phyloP scores from a whole-genome alignment of 768 basidiomycete genomes.

The Sporobolomyces roseus region DNA sequence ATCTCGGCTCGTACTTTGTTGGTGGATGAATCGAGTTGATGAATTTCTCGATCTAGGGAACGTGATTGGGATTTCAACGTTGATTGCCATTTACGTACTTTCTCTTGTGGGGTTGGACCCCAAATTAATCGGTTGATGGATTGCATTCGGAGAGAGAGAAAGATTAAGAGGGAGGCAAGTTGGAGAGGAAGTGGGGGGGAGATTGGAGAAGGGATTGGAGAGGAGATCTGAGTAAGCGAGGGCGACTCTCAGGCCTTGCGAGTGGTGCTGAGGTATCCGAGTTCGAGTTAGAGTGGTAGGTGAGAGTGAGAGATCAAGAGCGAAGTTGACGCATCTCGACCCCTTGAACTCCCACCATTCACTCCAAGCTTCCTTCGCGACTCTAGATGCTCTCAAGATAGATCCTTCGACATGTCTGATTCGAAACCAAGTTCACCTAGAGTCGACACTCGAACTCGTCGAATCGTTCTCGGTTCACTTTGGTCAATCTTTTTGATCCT shows the following conservation, averaged over 20 bases:
- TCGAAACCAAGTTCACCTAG: neutral
- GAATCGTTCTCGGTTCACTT: conserved; percentile 68
- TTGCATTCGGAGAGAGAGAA: conserved; percentile 47
- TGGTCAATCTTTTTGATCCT: conserved; percentile 67
- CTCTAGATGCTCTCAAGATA: too few species aligned
- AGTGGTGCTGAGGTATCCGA: too few species aligned
- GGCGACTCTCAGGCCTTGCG: too few species aligned
- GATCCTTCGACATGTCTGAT: too few species aligned
- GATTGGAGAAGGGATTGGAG: neutral
- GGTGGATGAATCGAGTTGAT: conserved; percentile 77
- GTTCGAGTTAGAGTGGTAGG: too few species aligned
- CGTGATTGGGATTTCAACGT: conserved; percentile 79
- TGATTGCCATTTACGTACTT: conserved; percentile 81
- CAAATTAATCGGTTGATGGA: conserved; percentile 81
- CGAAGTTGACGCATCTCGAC: neutral
- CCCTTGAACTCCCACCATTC: too few species aligned
- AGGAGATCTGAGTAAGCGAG: neutral
- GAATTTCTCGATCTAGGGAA: conserved; percentile 85
- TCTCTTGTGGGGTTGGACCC: conserved; percentile 93
- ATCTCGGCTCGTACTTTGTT: conserved; percentile 73
- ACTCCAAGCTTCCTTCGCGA: too few species aligned
- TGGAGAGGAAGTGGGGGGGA: neutral
- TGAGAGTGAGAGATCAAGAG: neutral
- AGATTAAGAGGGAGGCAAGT: too few species aligned
- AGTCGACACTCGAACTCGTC: conserved; percentile 52